These are phyloP conservation scores for Nepenthes mirabilis DNA, from an alignment of 148 eudicot species.

Conservation along the genomic window DNA sequence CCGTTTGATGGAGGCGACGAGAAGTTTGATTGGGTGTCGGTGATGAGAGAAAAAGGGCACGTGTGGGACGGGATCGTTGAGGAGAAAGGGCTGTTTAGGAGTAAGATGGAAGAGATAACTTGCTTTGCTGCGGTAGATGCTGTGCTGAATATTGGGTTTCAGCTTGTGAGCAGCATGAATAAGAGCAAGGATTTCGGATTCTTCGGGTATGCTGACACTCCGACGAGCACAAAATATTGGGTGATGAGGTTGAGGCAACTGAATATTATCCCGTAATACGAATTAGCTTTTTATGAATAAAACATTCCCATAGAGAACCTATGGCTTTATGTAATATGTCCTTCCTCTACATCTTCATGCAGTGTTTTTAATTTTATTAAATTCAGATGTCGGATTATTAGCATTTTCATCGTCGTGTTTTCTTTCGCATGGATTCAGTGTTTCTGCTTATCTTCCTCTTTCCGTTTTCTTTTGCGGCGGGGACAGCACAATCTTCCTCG, in stretches of 20 bases:
- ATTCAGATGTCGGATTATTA: too few relatives aligned
- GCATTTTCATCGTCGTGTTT: too few relatives aligned
- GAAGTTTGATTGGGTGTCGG: slow-evolving; percentile 18
- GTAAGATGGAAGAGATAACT: slow-evolving; percentile 24
- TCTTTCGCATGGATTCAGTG: too few relatives aligned
- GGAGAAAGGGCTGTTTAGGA: slow-evolving; percentile 20
- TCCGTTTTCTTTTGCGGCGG: too few relatives aligned
- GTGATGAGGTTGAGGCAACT: slow-evolving; percentile 19
- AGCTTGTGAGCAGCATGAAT: slow-evolving; percentile 27
- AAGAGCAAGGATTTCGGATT: slow-evolving; percentile 42
- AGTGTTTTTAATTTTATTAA: too few relatives aligned
- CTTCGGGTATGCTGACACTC: slow-evolving; percentile 21
- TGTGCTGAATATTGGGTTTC: slow-evolving; percentile 9
- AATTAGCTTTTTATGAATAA: too few relatives aligned
- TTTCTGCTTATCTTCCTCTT: too few relatives aligned
- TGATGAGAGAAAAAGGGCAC: slow-evolving; percentile 25
- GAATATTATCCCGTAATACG: slow-evolving; percentile 20
- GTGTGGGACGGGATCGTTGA: slow-evolving; percentile 41
- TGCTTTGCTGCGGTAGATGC: slow-evolving; percentile 11
- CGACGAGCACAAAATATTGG: slow-evolving; percentile 18
- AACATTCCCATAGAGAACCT: too few relatives aligned
- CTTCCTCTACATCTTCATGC: too few relatives aligned
- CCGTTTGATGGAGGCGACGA: slow-evolving; percentile 17
- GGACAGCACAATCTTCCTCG: too few relatives aligned
- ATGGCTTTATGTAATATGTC: too few relatives aligned